Conservation (phyloP, 805 yeast species). For the Wickerhamiella slavikovae region DNA sequence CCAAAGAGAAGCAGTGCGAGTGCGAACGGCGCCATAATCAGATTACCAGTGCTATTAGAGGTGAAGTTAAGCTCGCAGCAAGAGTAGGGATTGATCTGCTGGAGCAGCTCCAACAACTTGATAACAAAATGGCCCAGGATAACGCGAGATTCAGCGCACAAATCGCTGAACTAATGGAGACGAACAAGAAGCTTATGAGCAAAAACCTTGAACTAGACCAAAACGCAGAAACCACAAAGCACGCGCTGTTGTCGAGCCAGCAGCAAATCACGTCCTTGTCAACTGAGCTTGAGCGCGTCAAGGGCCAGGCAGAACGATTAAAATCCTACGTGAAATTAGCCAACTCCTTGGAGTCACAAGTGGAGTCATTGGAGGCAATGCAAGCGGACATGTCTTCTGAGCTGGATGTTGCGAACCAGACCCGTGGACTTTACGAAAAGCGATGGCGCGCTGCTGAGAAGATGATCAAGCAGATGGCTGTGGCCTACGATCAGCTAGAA, state of each 20-base stretch:
- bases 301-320: conserved; percentile 5
- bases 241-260: conserved; percentile 7
- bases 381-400: conserved; percentile 3
- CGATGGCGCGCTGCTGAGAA: neutral
- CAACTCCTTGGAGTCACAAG: conserved; percentile 9
- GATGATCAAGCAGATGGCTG: neutral
- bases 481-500: neutral
- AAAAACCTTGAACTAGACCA: conserved; percentile 8
- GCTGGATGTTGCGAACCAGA: neutral
- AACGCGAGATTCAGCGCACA: conserved; percentile 5
- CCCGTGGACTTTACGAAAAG: neutral
- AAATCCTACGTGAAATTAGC: conserved; percentile 8
- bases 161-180: conserved; percentile 1
- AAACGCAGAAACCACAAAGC: conserved; percentile 6
- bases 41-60: conserved; percentile 6
- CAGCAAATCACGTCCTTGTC: conserved; percentile 5
- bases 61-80: conserved; percentile 12
- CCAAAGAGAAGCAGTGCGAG: neutral
- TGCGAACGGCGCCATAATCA: neutral
- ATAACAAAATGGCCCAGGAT: conserved; percentile 4
- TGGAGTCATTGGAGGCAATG: conserved; percentile 8
- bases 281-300: conserved; percentile 5
- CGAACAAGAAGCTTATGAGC: conserved; percentile 4
- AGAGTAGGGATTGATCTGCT: conserved; percentile 11
- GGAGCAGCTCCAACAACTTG: conserved; percentile 9